phyloP scores from a whole-genome alignment of 2,329 filamentous ascomycete genomes.

The Diaporthe eres region DNA sequence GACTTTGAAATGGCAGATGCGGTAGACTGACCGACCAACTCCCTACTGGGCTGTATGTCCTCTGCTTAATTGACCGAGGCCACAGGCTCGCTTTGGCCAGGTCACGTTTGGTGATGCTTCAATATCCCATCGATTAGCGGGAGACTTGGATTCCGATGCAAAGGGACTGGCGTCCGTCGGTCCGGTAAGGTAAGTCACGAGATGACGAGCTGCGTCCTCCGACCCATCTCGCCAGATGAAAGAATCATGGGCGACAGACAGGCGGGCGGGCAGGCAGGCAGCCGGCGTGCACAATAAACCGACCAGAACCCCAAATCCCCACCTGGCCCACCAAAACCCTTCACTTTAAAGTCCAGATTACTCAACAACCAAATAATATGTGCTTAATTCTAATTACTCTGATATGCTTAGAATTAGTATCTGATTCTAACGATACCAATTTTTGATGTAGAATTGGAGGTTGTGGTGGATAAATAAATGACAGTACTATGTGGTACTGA shows the following conservation, averaged over 20 bases:
- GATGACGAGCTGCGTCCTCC: background rate
- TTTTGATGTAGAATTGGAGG: too few relatives aligned
- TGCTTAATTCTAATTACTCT: too few relatives aligned
- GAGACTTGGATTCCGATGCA: background rate
- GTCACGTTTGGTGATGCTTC: background rate
- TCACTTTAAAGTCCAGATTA: too few relatives aligned
- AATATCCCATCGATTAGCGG: background rate
- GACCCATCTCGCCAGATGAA: background rate
- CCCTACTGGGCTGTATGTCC: background rate
- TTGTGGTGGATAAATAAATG: too few relatives aligned
- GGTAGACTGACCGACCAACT: background rate
- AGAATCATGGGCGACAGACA: background rate
- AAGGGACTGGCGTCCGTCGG: background rate
- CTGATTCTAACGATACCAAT: too few relatives aligned
- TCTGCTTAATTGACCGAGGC: background rate
- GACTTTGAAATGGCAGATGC: background rate
- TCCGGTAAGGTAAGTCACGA: background rate
- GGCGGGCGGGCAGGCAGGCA: background rate
- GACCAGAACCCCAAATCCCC: too few relatives aligned
- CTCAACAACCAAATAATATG: too few relatives aligned
- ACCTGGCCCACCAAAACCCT: too few relatives aligned
- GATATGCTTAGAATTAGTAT: too few relatives aligned
- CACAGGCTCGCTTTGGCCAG: background rate
- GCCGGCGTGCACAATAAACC: too few relatives aligned
- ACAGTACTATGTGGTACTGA: too few relatives aligned